Conservation (phyloP, 305 asterid genomes). For the Nicotiana rustica region DNA sequence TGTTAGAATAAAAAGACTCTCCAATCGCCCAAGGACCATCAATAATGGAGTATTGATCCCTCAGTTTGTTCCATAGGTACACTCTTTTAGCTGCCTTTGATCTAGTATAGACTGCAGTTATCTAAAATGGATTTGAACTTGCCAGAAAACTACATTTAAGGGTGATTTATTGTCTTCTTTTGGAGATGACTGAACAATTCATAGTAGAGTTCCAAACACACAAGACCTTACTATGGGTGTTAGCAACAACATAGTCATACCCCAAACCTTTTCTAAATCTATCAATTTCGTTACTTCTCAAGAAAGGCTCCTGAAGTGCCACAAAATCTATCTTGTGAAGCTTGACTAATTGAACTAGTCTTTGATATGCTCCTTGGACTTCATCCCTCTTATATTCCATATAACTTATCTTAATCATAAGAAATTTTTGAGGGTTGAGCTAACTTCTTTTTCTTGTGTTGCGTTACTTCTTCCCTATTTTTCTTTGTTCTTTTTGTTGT, state of each 20-base stretch:
- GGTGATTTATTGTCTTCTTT: not conserved
- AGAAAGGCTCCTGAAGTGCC: not conserved
- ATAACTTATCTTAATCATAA: too few species aligned
- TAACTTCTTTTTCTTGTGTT: too few species aligned
- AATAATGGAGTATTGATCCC: not conserved
- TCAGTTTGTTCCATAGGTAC: not conserved
- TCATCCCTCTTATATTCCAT: too few species aligned
- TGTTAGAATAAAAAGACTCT: not conserved
- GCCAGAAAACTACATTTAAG: too few species aligned
- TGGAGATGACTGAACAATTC: not conserved
- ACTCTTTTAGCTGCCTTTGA: not conserved
- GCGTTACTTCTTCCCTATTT: too few species aligned
- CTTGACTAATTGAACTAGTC: too few species aligned
- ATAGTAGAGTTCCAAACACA: conserved; percentile 7
- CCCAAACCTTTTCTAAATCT: not conserved
- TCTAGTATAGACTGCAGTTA: not conserved
- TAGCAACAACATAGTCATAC: not conserved
- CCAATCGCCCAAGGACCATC: not conserved
- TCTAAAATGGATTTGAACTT: not conserved
- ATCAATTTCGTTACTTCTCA: not conserved
- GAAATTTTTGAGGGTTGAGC: too few species aligned
- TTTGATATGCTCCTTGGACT: too few species aligned
- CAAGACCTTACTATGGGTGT: not conserved
- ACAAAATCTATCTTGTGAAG: not conserved
- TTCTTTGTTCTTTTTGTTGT: too few species aligned